phyloP scores from a whole-genome alignment of 176 grass and related monocot genomes.

The Oryza meyeriana region DNA sequence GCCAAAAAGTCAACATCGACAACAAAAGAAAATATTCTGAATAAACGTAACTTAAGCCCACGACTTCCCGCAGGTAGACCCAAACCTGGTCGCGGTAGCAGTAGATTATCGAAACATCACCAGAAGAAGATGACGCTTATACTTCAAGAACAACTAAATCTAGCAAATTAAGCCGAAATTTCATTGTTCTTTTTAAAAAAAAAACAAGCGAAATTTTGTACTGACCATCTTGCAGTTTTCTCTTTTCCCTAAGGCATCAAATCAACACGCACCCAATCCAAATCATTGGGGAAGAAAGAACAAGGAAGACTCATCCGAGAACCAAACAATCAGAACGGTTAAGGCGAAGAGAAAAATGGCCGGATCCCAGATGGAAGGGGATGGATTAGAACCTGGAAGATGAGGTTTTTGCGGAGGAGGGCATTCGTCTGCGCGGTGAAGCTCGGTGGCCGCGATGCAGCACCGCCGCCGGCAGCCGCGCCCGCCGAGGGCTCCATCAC shows the following conservation, averaged over 20 bases:
- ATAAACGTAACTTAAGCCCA: background rate
- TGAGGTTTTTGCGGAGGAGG: conserved; percentile 60
- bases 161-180: background rate
- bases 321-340: background rate
- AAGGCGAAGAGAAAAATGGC: background rate
- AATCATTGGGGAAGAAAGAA: background rate
- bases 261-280: conserved; percentile 7
- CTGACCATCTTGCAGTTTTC: background rate
- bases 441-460: conserved; percentile 26
- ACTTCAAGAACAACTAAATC: background rate
- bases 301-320: background rate
- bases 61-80: background rate
- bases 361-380: background rate
- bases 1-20: background rate
- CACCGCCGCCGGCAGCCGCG: background rate
- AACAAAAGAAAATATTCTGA: background rate
- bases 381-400: conserved; percentile 44
- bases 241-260: background rate
- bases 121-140: background rate
- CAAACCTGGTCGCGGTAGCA: background rate
- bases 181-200: background rate
- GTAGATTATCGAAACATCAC: background rate
- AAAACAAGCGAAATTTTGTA: background rate
- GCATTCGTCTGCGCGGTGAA: conserved; percentile 65
- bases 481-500: conserved; percentile 32